Evolutionary conservation across 495 filamentous ascomycete species (phyloP), one percentile per base, ranked within the genome.

Genomic region (Penicillium odoratum): DNA sequence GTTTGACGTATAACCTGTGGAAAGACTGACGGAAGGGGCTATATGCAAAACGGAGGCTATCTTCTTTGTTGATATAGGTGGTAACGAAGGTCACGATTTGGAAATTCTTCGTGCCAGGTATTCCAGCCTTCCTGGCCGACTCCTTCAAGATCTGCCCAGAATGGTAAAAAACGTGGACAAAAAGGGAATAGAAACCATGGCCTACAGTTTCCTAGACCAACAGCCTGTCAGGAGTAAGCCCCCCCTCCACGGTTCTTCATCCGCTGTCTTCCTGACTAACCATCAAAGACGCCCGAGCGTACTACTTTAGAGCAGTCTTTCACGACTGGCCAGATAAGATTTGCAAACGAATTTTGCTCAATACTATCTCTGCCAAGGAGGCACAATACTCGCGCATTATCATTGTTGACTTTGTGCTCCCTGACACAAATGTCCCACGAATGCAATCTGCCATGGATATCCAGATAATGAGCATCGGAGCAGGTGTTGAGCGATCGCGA

Each of bases 51-150:
- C 34, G 8, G 49, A 66, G 11, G 44, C 53, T 0, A 53, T 65
- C 6, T 58, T 73, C 6, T 57, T 77, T 0, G 78, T 84, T 5
- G 83, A 85, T 65, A 64, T 82, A 3, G 81, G 72, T 33, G 81
- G 80, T 3, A 69, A 68, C n/a, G 46, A 64, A 4, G 80, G 81
- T 1, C 74, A 81, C 45, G 76, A 83, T 48, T 61, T 81, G 0
- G 43, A 57, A 4, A 59, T 58, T 11, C 74, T 82, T 30, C 25
- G 34, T 11, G 21, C 45, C 16, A 8, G 28, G 34, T 48, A 57
- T 3, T 31, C 28, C 0, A 26, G n/a, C 10, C 29, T 21, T 3
- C 57, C 57, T 8, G 57, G 61, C 0, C 53, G 47, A 9, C 28
- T 57, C 8, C 52, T 60, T 1, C 61, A 64, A 43, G 56, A 60